phyloP scores from a whole-genome alignment of 805 yeast species.

The Kazachstania africana region DNA sequence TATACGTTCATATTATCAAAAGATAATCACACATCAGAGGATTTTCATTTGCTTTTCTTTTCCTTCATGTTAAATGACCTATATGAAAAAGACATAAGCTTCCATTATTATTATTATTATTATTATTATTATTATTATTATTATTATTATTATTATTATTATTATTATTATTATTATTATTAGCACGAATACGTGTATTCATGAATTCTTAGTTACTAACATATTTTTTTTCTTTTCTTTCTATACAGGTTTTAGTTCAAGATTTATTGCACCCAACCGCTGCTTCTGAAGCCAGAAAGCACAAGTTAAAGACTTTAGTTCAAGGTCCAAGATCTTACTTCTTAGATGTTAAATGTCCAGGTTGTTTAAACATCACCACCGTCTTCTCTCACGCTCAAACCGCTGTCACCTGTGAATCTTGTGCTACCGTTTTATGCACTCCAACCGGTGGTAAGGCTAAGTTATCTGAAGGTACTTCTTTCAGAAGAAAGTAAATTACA shows the following conservation, averaged over 20 bases:
- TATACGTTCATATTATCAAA: conserved; percentile 20
- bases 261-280: conserved; percentile 97
- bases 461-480: conserved; percentile 98
- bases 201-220: not conserved
- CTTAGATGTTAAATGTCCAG: conserved; percentile 99
- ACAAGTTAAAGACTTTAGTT: conserved; percentile 95
- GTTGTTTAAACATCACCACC: conserved; percentile 97
- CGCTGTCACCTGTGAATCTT: conserved; percentile 97
- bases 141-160: no score
- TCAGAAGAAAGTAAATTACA: conserved; percentile 87
- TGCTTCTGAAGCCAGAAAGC: conserved; percentile 91
- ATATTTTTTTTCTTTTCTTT: conserved; percentile 1
- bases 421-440: conserved; percentile 95
- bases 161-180: no score
- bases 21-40: no score
- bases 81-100: no score
- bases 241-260: conserved; percentile 83
- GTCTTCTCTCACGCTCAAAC: conserved; percentile 99
- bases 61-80: no score
- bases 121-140: no score
- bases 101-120: no score
- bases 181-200: no score
- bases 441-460: conserved; percentile 99
- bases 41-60: conserved; percentile 7
- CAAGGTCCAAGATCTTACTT: conserved; percentile 97